These are phyloP conservation scores for Colletotrichum filicis DNA, from an alignment of 2,329 filamentous ascomycete genomes.

Conservation along the genomic window DNA sequence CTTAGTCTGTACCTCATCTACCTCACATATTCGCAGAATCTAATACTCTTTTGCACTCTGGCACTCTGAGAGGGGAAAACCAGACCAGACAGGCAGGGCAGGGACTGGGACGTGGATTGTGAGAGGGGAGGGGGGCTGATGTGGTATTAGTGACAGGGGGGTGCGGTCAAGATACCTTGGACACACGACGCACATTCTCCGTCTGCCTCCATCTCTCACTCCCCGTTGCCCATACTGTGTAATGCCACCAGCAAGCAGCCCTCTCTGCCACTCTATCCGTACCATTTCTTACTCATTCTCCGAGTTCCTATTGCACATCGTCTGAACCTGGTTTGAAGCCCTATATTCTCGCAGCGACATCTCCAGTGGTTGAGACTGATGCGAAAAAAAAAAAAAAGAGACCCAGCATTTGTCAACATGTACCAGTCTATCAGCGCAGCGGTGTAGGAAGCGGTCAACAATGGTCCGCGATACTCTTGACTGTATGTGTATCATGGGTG, in stretches of 20 bases:
- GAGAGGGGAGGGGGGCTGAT: not conserved
- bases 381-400: not conserved
- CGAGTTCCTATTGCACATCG: not conserved
- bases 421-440: slow-evolving; percentile 20
- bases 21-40: too few species aligned
- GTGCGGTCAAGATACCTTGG: not conserved
- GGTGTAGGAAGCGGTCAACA: slow-evolving; percentile 29
- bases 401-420: slow-evolving; percentile 10
- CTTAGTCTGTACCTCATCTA: too few species aligned
- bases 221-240: not conserved
- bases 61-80: not conserved
- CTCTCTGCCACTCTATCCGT: not conserved
- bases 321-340: not conserved
- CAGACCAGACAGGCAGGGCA: not conserved
- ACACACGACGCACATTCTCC: not conserved
- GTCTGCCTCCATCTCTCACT: not conserved
- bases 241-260: not conserved
- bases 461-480: not conserved
- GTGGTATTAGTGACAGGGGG: slow-evolving; percentile 6
- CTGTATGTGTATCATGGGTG: not conserved
- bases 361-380: not conserved
- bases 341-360: not conserved
- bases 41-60: too few species aligned
- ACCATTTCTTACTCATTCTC: not conserved
- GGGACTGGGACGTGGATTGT: not conserved